These are phyloP conservation scores for Nyssa sinensis DNA, from an alignment of 148 eudicot species.

Conservation along the genomic window DNA sequence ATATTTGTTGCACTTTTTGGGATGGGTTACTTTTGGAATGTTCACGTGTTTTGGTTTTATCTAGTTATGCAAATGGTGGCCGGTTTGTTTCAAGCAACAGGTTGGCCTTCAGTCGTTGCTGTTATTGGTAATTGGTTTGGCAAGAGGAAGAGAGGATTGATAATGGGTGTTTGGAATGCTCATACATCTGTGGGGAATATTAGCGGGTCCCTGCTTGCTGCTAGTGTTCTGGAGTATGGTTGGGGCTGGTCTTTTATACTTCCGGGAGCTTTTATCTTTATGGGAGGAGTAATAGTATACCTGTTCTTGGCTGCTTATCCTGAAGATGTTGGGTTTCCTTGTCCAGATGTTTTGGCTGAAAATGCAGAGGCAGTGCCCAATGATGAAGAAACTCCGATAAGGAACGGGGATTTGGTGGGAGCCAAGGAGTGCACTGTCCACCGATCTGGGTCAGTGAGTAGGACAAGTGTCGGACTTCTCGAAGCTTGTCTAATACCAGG, in stretches of 20 bases:
- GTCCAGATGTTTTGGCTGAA: conserved; percentile 33
- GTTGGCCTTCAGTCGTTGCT: conserved; percentile 99
- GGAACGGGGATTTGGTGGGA: conserved; percentile 21
- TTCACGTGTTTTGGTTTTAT: conserved; percentile 75
- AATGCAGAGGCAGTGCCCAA: conserved; percentile 21
- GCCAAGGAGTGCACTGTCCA: conserved; percentile 6
- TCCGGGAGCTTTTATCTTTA: conserved; percentile 64
- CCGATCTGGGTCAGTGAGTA: conserved; percentile 31
- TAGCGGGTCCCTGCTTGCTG: conserved; percentile 83
- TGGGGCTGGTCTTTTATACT: conserved; percentile 97
- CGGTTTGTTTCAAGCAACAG: conserved; percentile 95
- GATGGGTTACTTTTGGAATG: conserved; percentile 75
- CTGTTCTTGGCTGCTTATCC: conserved; percentile 89
- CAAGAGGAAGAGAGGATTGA: conserved; percentile 85
- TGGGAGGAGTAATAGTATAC: conserved; percentile 71
- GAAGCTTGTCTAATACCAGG: conserved; percentile 92
- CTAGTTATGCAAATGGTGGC: conserved; percentile 85
- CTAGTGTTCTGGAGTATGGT: conserved; percentile 79
- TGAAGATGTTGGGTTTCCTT: conserved; percentile 78
- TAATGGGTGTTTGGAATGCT: conserved; percentile 99
- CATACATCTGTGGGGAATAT: conserved; percentile 96
- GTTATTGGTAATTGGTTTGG: conserved; percentile 98
- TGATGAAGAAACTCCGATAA: conserved; percentile 48
- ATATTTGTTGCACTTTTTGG: conserved; percentile 86
- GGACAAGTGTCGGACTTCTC: conserved; percentile 67